Base-by-base conservation (phyloP, 805 yeast genomes). In the Saturnispora serradocipensis region DNA sequence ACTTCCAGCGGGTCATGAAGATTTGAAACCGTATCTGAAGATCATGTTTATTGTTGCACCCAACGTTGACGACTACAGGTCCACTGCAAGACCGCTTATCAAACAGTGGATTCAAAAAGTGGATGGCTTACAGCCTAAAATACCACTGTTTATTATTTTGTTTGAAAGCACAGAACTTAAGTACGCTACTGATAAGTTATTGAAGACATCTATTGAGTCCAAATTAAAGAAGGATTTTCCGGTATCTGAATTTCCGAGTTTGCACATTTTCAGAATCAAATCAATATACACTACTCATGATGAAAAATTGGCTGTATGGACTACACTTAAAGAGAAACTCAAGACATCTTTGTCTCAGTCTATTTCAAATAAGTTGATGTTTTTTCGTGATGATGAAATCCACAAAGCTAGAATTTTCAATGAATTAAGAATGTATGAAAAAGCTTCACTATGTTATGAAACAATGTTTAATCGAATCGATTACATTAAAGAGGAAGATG, bases 11-110 rank as follows among this genome's bases (percentile, higher is more conserved):
- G 47, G 46, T 43, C 50, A 32, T 56, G 52, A 16, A 1, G 24
- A 44, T 8, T 38, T 39, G 4, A 27, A 36, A 15, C 40, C 43
- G 1, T 81, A 84, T 57, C 69, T 86, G 45, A 75, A 84, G 56
- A 61, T 89, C 20, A 81, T 91, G 71, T 77, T 90, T 51, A 73
- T 91, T 7, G 76, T 76, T 51, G 78, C 84, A 54, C 81, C 78
- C 5, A 78, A 77, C 43, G 64, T 84, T 18, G 98, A 91, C 15
- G 78, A 78, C 1, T 91, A 91, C 65, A 72, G 95, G 54, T 66
- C 84, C 0, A 86, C 84, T 59, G 88, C 86, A 0, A 76, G 99
- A 39, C 96, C 95, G 1, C 70, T 88, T 57, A 79, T 90, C 22
- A 76, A 74, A 46, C 93, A 85, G 57, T 93, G 99, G 98, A 70